A percentile compares a stretch with the other conserved stretches of the same genome.
Conservation (phyloP, 2,329 filamentous ascomycete genomes). For the Phaeomoniella chlamydospora region DNA sequence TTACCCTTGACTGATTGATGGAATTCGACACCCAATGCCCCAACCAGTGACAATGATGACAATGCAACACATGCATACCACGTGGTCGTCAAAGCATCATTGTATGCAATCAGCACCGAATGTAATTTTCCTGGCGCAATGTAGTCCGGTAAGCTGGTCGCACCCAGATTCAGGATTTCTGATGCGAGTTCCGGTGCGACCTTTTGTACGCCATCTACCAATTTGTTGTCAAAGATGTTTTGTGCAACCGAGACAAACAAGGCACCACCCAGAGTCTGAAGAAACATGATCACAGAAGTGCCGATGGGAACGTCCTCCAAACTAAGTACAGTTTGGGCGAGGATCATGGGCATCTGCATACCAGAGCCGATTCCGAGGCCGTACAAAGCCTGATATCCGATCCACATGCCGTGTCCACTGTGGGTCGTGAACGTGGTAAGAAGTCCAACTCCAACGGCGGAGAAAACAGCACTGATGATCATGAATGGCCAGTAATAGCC, state of each 20-base stretch:
- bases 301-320: constrained; percentile 15
- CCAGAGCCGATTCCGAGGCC: constrained; percentile 14
- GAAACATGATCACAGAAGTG: constrained; percentile 35
- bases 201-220: constrained; percentile 37
- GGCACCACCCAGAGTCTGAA: constrained; percentile 51
- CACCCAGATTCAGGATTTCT: constrained; percentile 24
- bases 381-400: constrained; percentile 17
- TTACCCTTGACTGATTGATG: constrained; percentile 1
- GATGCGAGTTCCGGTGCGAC: constrained; percentile 21
- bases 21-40: background rate
- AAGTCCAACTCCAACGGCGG: constrained; percentile 16
- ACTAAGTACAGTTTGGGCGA: constrained; percentile 14
- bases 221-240: constrained; percentile 51
- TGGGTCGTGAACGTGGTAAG: constrained; percentile 17
- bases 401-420: constrained; percentile 13
- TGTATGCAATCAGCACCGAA: constrained; percentile 20
- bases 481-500: constrained; percentile 15
- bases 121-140: constrained; percentile 18
- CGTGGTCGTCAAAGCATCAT: constrained; percentile 10
- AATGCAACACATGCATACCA: constrained; percentile 4
- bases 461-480: constrained; percentile 11
- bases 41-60: background rate
- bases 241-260: constrained; percentile 52
- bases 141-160: constrained; percentile 24
- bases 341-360: constrained; percentile 17